Evolutionary conservation across 2,329 filamentous ascomycete species (phyloP).

Genomic region (Magnaporthiopsis incrustans): DNA sequence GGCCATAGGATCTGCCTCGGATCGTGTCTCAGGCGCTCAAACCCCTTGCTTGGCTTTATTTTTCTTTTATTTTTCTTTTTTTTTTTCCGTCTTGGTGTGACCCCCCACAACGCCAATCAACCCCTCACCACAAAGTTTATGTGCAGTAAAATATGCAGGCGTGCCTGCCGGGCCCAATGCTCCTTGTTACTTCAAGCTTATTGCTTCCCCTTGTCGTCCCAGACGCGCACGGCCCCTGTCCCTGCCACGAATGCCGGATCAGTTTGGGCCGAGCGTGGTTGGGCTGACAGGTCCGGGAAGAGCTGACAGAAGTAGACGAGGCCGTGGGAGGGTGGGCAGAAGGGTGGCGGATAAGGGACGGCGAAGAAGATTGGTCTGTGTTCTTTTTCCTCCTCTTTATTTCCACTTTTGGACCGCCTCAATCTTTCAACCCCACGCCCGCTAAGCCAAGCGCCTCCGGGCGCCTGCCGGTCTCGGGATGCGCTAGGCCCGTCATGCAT

Average conservation of each 20-base stretch:
- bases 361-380: neutral
- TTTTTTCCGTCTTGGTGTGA: too few relatives aligned
- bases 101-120: too few relatives aligned
- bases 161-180: neutral
- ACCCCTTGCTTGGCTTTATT: neutral
- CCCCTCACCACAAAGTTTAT: too few relatives aligned
- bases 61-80: too few relatives aligned
- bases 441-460: neutral
- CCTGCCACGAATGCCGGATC: neutral
- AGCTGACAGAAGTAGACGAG: neutral
- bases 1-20: neutral
- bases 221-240: neutral
- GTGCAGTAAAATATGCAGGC: too few relatives aligned
- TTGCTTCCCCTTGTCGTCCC: neutral
- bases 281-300: neutral
- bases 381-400: neutral
- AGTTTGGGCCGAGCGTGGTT: neutral
- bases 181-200: neutral
- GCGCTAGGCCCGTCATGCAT: neutral
- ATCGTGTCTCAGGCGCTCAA: neutral
- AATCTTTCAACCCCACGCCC: too few relatives aligned
- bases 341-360: too few relatives aligned
- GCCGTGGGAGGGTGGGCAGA: too few relatives aligned
- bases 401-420: too few relatives aligned
- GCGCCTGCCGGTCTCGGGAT: neutral